Conservation (phyloP, 352 stramenopile species). For the Phytophthora constricta region DNA sequence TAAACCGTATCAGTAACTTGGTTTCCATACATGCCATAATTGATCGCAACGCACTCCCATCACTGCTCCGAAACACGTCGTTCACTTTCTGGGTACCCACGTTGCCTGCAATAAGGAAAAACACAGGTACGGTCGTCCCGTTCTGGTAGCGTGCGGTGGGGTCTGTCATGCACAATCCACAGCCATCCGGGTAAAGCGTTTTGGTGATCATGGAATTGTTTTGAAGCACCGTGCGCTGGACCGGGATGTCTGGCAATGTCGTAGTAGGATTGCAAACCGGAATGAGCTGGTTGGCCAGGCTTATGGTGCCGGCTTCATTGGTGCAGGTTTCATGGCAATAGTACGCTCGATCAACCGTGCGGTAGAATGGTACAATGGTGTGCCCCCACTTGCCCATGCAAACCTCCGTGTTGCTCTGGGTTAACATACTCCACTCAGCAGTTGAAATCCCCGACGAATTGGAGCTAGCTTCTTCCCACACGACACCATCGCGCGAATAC, state of each 20-base stretch:
- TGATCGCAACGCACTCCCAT: constrained; percentile 58
- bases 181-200: constrained; percentile 78
- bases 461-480: constrained; percentile 66
- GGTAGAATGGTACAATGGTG: constrained; percentile 58
- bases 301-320: constrained; percentile 53
- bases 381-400: constrained; percentile 84
- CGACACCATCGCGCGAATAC: constrained; percentile 68
- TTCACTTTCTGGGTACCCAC: constrained; percentile 76
- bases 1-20: constrained; percentile 1
- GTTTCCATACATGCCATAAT: background rate
- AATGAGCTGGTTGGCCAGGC: constrained; percentile 65
- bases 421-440: constrained; percentile 79
- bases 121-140: constrained; percentile 55
- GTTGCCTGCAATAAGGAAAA: constrained; percentile 76
- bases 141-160: constrained; percentile 58
- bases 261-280: constrained; percentile 54
- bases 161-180: constrained; percentile 58
- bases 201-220: constrained; percentile 57
- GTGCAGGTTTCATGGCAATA: constrained; percentile 63
- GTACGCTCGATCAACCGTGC: constrained; percentile 55
- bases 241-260: constrained; percentile 41
- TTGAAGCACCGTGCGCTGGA: constrained; percentile 45
- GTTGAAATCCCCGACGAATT: constrained; percentile 75
- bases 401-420: constrained; percentile 44
- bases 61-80: constrained; percentile 70